phyloP scores from a whole-genome alignment of 2,329 filamentous ascomycete species.

The Neoarthrinium moseri region DNA sequence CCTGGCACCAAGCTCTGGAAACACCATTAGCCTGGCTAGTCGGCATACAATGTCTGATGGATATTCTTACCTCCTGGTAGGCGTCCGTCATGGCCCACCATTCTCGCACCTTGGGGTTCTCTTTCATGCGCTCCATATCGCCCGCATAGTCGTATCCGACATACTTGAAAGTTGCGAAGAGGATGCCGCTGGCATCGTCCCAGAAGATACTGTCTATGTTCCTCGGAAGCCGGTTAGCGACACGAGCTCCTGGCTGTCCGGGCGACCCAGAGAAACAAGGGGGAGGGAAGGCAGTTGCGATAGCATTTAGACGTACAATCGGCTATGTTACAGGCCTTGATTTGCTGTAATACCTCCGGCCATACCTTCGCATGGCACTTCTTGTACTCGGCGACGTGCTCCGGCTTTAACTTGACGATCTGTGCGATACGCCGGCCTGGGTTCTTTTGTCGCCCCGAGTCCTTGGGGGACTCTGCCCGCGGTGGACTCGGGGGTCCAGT shows the following conservation, averaged over 20 bases:
- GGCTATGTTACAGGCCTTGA: constrained; percentile 70
- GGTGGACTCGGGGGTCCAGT: not conserved
- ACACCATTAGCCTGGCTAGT: too few relatives aligned
- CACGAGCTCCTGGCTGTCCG: too few relatives aligned
- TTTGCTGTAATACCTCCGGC: constrained; percentile 75
- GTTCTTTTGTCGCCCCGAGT: constrained; percentile 30
- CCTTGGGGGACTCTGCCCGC: constrained; percentile 2
- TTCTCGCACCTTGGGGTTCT: constrained; percentile 69
- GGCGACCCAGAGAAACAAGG: too few relatives aligned
- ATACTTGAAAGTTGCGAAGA: constrained; percentile 79
- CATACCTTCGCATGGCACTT: constrained; percentile 71
- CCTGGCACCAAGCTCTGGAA: constrained; percentile 50
- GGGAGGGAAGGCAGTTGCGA: too few relatives aligned
- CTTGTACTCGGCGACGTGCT: constrained; percentile 68
- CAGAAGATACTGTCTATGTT: constrained; percentile 71
- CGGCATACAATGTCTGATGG: too few relatives aligned
- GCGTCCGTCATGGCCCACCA: constrained; percentile 83
- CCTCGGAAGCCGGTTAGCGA: too few relatives aligned
- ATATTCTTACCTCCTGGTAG: constrained; percentile 59
- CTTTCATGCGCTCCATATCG: constrained; percentile 75
- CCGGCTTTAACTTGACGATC: constrained; percentile 69
- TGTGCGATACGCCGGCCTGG: constrained; percentile 63
- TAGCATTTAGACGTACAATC: constrained; percentile 73
- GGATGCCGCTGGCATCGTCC: constrained; percentile 58
- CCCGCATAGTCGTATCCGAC: constrained; percentile 69